Evolutionary conservation across 148 eudicot species (phyloP).

Genomic region (Chenopodium suecicum): DNA sequence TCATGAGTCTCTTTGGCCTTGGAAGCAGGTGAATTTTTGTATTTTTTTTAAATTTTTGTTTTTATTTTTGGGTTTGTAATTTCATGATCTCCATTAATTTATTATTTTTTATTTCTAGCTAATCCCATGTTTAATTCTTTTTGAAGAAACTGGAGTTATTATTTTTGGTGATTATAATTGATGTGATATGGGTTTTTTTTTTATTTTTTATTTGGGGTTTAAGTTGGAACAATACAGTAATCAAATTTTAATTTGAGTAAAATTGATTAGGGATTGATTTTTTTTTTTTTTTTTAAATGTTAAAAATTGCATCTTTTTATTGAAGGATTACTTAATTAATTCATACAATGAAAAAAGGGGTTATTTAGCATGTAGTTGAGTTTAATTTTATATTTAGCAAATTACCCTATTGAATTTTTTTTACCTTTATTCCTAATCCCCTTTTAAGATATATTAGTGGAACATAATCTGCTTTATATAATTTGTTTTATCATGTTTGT

Average conservation of each 20-base stretch:
- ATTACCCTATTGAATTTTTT: constrained; percentile 10
- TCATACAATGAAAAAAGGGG: neutral
- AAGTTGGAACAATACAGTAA: neutral
- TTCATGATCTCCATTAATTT: neutral
- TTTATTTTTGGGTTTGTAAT: neutral
- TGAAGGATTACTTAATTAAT: neutral
- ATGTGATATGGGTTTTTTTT: neutral
- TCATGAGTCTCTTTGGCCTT: constrained; percentile 72
- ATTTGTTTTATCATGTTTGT: constrained; percentile 21
- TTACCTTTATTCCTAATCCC: constrained; percentile 14
- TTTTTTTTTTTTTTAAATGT: neutral
- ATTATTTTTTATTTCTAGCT: neutral
- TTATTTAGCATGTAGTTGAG: neutral
- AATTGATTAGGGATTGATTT: neutral
- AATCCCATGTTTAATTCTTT: neutral
- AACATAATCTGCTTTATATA: constrained; percentile 24
- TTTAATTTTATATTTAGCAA: neutral
- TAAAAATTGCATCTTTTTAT: neutral
- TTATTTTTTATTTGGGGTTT: neutral
- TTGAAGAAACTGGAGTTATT: neutral
- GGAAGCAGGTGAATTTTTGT: constrained; percentile 51
- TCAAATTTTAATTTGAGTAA: neutral
- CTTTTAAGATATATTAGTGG: constrained; percentile 15
- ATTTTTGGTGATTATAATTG: neutral
- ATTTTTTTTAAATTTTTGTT: neutral